Base-by-base conservation (phyloP, 1,284 basidiomycete species). In the Ustilago crameri region DNA sequence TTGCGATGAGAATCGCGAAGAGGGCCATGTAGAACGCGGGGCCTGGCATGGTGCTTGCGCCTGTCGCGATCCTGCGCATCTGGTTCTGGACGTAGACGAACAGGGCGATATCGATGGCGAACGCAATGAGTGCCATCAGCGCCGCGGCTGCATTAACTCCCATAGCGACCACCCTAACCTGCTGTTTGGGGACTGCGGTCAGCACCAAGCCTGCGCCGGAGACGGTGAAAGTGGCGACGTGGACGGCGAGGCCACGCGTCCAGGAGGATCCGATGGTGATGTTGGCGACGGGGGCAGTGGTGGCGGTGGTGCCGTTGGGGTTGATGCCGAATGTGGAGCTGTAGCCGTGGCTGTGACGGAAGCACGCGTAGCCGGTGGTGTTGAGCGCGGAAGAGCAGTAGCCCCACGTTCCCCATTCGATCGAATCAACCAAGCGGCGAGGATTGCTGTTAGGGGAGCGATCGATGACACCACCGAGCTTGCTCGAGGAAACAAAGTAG, bases 191-290 rank as follows among this genome's bases (percentile, higher is more conserved):
- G 5, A 71, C 42, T 14, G 60, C 51, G 7, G 53, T 65, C 14
- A 71, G 50, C 3, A 71, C 54, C 24, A 71, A 24, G 0, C 56
- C 73, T 4, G 55, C 37, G 14, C 66, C 30, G 2, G 73, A 52
- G 0, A 43, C 50, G 5, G 67, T 64, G 26, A 75, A 71, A 1
- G 73, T 64, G 0, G 71, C 73, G 7, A 75, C 68, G 30, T 75
- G 73, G 3, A 75, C 60, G 3, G 68, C 73, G 4, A 75, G 38
- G 4, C 73, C 68, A 14, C 67, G 37, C 3, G 73, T 75, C 73
- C 73, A 75, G 27, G 22, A 40, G 9, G 50, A 26, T 2, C 59
- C 63, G 43, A 74, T 74, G 22, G 47, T 52, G 26, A 66, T 43
- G 9, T 15, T 32, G 9, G 50, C 45, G 12, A 49, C 9, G 12